Base-by-base conservation (phyloP, 106 monocot genomes). In the Amphibolis antarctica region DNA sequence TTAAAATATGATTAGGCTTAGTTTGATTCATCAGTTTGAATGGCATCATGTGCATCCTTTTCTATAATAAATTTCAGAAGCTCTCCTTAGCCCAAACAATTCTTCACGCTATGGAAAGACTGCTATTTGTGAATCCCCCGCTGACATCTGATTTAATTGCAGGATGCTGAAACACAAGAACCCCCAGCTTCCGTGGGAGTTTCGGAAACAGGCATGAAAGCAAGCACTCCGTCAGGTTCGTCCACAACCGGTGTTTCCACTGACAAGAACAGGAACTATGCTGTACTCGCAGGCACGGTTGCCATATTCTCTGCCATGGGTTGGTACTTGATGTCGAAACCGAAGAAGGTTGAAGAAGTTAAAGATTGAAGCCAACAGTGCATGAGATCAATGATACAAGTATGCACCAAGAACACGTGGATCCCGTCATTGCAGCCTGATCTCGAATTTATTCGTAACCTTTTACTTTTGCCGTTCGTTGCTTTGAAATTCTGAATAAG, bases 231-330 rank as follows among this genome's bases (percentile, higher is more conserved):
- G 6, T 12, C 58, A 0, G 25, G 21, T 12, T 14, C 12, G 3
- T 61, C 61, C n/a, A 46, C 63, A 14, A 2, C 66, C 15, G 29
- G 59, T 1, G 50, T 66, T 7, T 74, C 73, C 14, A 59, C 73
- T 20, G 66, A 66, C 47, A 59, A 66, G 47, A 74, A 74, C 59
- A 45, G 66, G 42, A 74, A 74, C 73, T 74, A 74, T 51, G 73
- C 66, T 30, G 65, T 74, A 13, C 18, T 74, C 13, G 73, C 73
- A 20, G 73, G 73, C 47, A 66, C 73, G 17, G 49, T 73, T 24
- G 66, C 66, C 50, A 55, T 64, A 36, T 15, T 50, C 31, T 54
- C 66, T 22, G 73, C 21, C 10, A 10, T 49, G 13, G 73, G 73
- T 10, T 73, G 72, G 72, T 73, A 73, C 25, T 23, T 66, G 28